Evolutionary conservation across 495 filamentous ascomycete genomes (phyloP), one percentile per base, ranked within the genome.

Genomic region (Penicillium steckii): DNA sequence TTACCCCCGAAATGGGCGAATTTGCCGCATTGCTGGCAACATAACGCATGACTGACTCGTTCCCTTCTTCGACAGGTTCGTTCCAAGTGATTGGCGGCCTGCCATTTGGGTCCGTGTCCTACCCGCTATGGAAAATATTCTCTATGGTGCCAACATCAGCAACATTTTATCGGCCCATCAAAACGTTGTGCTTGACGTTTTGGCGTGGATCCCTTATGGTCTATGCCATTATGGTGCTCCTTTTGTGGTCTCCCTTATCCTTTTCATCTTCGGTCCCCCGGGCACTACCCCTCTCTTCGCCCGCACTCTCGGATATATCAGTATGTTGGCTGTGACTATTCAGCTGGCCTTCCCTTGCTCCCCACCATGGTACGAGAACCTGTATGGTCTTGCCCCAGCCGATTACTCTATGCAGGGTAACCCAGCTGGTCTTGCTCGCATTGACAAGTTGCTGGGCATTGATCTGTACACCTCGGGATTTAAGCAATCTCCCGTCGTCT

Each of bases 161-260:
- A 96, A 95, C 68, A 94, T 96, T 50, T 82, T 97, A 38, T 94
- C 92, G 4, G 87, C 90, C 22, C 90, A 96, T 69, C 88, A 87
- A 42, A 83, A 86, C 71, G 80, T 85, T 8, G 73, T 90, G 42
- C 79, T 97, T 29, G 90, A 95, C 55, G 69, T 97, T 48, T 70
- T 97, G 48, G 93, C 93, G 29, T 96, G 93, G 92, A 64, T 97
- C 35, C 93, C 92, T 13, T 97, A 97, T 61, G 92, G 92, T 22
- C 69, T 96, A 35, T 85, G 86, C 50, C 92, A 97, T 66, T 96
- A 91, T 64, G 89, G 83, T 13, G 86, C 85, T 10, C 92, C 92
- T 10, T 79, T 85, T 50, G 77, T 96, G 45, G 86, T 83, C 73
- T 86, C 88, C 18, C 68, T 70, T 6, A 71, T 89, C 53, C 84